Conservation (phyloP, 2,329 filamentous ascomycete genomes). For the Fonsecaea monophora region DNA sequence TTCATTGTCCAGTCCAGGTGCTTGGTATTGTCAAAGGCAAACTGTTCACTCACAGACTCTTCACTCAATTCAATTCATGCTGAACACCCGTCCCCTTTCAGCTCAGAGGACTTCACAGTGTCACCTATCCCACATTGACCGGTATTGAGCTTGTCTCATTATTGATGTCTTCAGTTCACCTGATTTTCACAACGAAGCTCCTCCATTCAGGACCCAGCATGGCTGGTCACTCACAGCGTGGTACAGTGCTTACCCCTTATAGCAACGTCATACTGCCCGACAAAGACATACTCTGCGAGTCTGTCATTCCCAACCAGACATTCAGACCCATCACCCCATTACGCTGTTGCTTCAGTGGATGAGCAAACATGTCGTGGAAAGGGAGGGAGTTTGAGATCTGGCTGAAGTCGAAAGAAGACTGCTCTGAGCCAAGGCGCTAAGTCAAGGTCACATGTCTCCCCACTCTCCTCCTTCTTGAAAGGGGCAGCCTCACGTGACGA, state of each 20-base stretch:
- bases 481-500: not conserved
- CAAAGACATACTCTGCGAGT: not conserved
- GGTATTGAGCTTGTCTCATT: not conserved
- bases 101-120: not conserved
- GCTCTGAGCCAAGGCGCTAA: constrained; percentile 13
- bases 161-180: not conserved
- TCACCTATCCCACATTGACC: not conserved
- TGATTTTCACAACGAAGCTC: not conserved
- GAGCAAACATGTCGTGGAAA: not conserved
- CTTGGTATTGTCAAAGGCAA: not conserved
- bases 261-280: not conserved
- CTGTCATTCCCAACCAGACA: not conserved
- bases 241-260: not conserved
- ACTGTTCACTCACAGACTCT: not conserved
- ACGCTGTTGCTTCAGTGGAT: not conserved
- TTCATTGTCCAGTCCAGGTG: not conserved
- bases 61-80: not conserved
- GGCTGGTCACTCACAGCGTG: not conserved
- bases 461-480: not conserved
- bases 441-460: not conserved
- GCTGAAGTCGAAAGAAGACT: constrained; percentile 8
- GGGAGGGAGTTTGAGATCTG: not conserved
- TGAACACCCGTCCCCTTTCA: not conserved
- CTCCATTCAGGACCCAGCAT: not conserved
- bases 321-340: not conserved